Percentiles rank a stretch among this genome's conserved stretches.
Evolutionary conservation across 371 early-diverging fungal species (phyloP).

Genomic region (Syncephalis fuscata): DNA sequence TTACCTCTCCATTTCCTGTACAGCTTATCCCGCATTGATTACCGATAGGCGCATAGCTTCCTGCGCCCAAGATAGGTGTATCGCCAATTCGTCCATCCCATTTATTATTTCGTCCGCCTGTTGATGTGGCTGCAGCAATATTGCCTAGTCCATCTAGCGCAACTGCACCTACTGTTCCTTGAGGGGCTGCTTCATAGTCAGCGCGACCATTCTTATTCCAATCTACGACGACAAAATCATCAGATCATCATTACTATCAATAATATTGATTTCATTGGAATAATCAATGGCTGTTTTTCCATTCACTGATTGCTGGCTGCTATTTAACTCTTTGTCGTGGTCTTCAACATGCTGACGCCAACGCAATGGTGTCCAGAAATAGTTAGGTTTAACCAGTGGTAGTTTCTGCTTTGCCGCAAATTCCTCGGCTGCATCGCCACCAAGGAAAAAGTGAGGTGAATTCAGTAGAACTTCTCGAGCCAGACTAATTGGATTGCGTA

Average conservation of each 20-base stretch:
- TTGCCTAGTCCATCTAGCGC: slow-evolving; percentile 20
- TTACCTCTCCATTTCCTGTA: slow-evolving; percentile 27
- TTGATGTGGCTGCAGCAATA: slow-evolving; percentile 27
- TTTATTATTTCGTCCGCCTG: slow-evolving; percentile 29
- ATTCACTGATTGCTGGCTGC: too few relatives aligned
- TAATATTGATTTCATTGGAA: not conserved
- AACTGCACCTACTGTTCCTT: slow-evolving; percentile 32
- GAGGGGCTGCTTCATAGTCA: slow-evolving; percentile 3
- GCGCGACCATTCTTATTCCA: not conserved
- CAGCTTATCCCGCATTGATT: slow-evolving; percentile 19
- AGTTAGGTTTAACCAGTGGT: slow-evolving; percentile 22
- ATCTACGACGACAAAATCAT: not conserved
- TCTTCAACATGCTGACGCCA: slow-evolving; percentile 18
- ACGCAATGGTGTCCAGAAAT: too few relatives aligned
- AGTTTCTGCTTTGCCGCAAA: slow-evolving; percentile 16
- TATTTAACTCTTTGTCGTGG: too few relatives aligned
- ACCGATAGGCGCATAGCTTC: slow-evolving; percentile 22
- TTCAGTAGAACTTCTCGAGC: slow-evolving; percentile 17
- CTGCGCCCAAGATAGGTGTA: slow-evolving; percentile 25
- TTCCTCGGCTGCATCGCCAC: slow-evolving; percentile 18
- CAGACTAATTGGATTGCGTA: slow-evolving; percentile 24
- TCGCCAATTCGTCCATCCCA: slow-evolving; percentile 25
- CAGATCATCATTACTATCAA: not conserved
- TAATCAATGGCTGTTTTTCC: not conserved
- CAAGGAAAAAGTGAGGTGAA: slow-evolving; percentile 21